Evolutionary conservation across 495 filamentous ascomycete species (phyloP), one percentile per base, ranked within the genome.

Genomic region (Viridothelium virens): DNA sequence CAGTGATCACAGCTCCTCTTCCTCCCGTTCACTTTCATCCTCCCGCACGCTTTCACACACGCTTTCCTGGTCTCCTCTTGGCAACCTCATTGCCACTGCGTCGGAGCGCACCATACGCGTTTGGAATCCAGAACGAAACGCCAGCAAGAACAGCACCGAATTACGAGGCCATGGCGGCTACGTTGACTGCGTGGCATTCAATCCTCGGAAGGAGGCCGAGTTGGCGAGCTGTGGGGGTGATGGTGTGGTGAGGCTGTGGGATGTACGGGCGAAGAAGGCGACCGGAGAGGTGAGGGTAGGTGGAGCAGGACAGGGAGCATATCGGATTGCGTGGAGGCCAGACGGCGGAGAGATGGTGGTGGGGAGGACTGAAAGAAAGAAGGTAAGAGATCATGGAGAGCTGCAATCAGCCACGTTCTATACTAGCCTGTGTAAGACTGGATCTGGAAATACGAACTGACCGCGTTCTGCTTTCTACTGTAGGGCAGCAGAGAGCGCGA

Each of bases 201-300:
- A 96, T 70, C 94, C 94, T 2, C 83, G 84, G 5, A 91, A 89
- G 69, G 92, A 97, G 69, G 88, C 90, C 5, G 91, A 96, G 75
- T 78, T 98, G 3, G 92, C 90, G 48, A 96, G 91, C 70, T 86
- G 91, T 68, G 89, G 89, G 33, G 83, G 80, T 11, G 94, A 97
- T 75, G 92, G 92, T 0, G 87, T 88, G 16, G 89, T 96, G 67
- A 86, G 89, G 67, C 86, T 98, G 69, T 98, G 94, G 94, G 95
- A 98, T 74, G 91, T 96, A 18, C 83, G 92, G 68, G 90, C 84
- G 33, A 93, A 91, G 75, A 83, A 77, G 3, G 90, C 89, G 64
- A 83, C 90, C 44, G 91, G 90, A 70, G 89, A 89, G 67, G 79
- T 92, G 2, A 90, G 89, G 74, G 84, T 89, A n/a, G 86, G 87